These are phyloP conservation scores for Glomus cerebriforme DNA, from an alignment of 192 early-diverging fungal species.

Conservation along the genomic window DNA sequence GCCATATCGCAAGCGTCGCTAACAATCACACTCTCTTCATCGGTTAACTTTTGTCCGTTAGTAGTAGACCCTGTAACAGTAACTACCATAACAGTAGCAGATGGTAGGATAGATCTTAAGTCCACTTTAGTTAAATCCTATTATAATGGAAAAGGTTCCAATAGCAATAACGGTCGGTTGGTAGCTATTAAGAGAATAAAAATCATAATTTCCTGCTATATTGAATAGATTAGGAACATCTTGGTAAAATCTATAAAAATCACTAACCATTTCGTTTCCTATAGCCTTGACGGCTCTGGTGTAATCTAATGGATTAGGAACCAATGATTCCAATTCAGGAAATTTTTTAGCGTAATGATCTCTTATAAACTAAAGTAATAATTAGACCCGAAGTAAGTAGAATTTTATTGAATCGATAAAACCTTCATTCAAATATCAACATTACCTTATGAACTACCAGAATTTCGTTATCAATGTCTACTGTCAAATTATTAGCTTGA, in stretches of 20 bases:
- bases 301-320: constrained; percentile 87
- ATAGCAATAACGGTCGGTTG: constrained; percentile 17
- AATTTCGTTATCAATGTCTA: constrained; percentile 88
- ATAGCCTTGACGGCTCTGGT: constrained; percentile 81
- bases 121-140: constrained; percentile 81
- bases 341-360: constrained; percentile 90
- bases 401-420: not conserved
- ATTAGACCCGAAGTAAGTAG: not conserved
- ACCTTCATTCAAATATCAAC: no score
- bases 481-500: constrained; percentile 80
- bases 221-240: not conserved
- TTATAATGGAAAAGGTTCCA: constrained; percentile 7
- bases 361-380: constrained; percentile 65
- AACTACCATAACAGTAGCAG: constrained; percentile 87
- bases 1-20: constrained; percentile 80
- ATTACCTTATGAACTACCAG: constrained; percentile 83
- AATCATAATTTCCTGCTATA: constrained; percentile 9
- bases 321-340: constrained; percentile 90
- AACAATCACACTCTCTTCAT: constrained; percentile 63
- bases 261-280: constrained; percentile 58
- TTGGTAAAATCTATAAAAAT: constrained; percentile 6
- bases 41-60: constrained; percentile 63
- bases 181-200: constrained; percentile 17
- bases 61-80: constrained; percentile 89
- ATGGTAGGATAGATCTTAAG: constrained; percentile 76